Percentiles rank a stretch among this genome's conserved stretches.
phyloP scores from a whole-genome alignment of 2,329 filamentous ascomycete genomes.

The Colletotrichum sp. region DNA sequence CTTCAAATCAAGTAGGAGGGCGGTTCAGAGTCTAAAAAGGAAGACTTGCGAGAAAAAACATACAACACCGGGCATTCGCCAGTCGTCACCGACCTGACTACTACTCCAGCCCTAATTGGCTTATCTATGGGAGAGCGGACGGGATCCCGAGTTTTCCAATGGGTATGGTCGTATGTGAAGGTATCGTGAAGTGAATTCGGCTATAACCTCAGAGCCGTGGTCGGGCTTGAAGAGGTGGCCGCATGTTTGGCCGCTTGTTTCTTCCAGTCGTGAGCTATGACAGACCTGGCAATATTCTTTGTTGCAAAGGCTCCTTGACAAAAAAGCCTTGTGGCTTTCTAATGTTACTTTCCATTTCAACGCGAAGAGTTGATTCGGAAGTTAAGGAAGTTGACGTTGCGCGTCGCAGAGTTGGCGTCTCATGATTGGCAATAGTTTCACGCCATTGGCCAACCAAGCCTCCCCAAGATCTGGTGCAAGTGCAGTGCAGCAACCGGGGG shows the following conservation, averaged over 20 bases:
- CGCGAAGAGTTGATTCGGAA: not conserved
- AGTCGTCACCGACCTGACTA: not conserved
- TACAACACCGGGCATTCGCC: not conserved
- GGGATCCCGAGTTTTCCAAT: not conserved
- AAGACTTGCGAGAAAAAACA: not conserved
- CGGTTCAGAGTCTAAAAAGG: not conserved
- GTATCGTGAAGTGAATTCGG: not conserved
- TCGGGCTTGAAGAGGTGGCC: not conserved
- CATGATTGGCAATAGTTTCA: not conserved
- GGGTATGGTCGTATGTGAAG: not conserved
- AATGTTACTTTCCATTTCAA: not conserved
- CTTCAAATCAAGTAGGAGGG: no score
- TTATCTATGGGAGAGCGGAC: no score
- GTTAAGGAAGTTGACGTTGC: not conserved
- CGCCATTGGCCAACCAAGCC: not conserved
- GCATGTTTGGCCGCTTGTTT: not conserved
- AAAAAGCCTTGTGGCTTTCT: not conserved
- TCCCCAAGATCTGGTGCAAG: not conserved
- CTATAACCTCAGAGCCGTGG: not conserved
- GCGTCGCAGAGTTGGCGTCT: not conserved
- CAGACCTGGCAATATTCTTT: not conserved
- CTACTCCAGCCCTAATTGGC: not conserved
- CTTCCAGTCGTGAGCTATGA: not conserved
- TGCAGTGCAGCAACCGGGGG: not conserved
- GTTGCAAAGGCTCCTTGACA: no score